Conservation (phyloP, 192 early-diverging fungal species). For the Radiomyces spectabilis region DNA sequence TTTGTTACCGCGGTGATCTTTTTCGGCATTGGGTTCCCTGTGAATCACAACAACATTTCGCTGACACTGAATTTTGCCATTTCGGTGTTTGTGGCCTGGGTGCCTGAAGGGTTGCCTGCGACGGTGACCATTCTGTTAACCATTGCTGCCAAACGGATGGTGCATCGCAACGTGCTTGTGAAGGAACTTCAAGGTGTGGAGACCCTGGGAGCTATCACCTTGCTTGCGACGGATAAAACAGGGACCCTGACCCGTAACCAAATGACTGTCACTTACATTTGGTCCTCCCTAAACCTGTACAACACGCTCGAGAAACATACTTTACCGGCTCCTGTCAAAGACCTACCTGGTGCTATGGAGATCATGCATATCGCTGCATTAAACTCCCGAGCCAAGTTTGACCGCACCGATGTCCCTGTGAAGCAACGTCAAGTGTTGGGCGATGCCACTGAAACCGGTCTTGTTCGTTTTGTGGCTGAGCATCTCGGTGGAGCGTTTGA, state of each 20-base stretch:
- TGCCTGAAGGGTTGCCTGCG: slow-evolving; percentile 89
- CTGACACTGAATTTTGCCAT: slow-evolving; percentile 87
- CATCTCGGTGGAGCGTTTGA: slow-evolving; percentile 69
- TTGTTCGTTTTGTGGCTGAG: slow-evolving; percentile 73
- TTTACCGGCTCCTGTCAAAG: slow-evolving; percentile 8
- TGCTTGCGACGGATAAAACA: slow-evolving; percentile 96
- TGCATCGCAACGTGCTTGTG: slow-evolving; percentile 80
- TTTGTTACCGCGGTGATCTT: slow-evolving; percentile 71
- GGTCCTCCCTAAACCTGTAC: slow-evolving; percentile 70
- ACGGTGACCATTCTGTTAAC: slow-evolving; percentile 92
- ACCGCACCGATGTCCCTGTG: slow-evolving; percentile 82
- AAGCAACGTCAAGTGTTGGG: slow-evolving; percentile 75
- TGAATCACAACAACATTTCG: slow-evolving; percentile 50
- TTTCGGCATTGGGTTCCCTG: slow-evolving; percentile 67
- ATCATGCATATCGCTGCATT: slow-evolving; percentile 74
- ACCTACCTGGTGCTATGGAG: slow-evolving; percentile 61
- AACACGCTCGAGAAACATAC: slow-evolving; percentile 40
- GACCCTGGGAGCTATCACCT: slow-evolving; percentile 93
- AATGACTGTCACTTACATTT: slow-evolving; percentile 92
- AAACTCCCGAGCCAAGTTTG: slow-evolving; percentile 86
- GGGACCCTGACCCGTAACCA: slow-evolving; percentile 95
- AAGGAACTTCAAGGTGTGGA: slow-evolving; percentile 96
- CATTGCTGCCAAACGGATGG: slow-evolving; percentile 95
- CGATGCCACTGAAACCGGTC: slow-evolving; percentile 92
- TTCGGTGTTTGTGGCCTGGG: slow-evolving; percentile 82